phyloP scores from a whole-genome alignment of 2,329 filamentous ascomycete species.

The Fusarium foetens region DNA sequence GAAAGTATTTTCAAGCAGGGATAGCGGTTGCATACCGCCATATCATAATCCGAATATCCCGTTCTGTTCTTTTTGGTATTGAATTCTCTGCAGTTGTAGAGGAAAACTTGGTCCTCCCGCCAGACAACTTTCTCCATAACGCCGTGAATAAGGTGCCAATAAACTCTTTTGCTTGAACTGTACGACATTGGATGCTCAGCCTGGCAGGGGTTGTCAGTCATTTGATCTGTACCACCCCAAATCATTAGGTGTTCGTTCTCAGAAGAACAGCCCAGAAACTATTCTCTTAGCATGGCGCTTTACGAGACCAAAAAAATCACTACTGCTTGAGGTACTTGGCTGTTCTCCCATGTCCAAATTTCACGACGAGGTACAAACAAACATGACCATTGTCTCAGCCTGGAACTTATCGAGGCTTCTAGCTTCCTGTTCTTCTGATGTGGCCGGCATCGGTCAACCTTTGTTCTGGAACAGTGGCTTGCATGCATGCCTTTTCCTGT shows the following conservation, averaged over 20 bases:
- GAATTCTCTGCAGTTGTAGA: not conserved
- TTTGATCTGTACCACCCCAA: constrained; percentile 23
- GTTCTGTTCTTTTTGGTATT: not conserved
- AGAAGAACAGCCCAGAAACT: not conserved
- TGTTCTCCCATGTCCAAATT: not conserved
- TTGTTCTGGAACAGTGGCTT: constrained; percentile 19
- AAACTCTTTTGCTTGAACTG: not conserved
- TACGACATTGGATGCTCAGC: constrained; percentile 6
- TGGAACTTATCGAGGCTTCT: not conserved
- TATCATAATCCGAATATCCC: not conserved
- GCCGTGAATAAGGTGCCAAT: not conserved
- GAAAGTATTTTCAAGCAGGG: not conserved
- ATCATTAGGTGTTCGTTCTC: not conserved
- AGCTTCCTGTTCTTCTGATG: not conserved
- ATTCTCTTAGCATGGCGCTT: not conserved
- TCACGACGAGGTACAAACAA: not conserved
- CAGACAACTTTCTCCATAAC: not conserved
- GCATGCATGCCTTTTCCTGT: not conserved
- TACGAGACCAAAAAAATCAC: not conserved
- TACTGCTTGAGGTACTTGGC: not conserved
- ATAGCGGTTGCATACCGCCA: constrained; percentile 22
- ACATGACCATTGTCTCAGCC: not conserved
- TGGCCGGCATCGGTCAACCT: not conserved
- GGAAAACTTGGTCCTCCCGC: not conserved
- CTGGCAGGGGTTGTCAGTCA: constrained; percentile 25